Evolutionary conservation across 164 flowering plant genomes (phyloP), one percentile per base, ranked within the genome.

Genomic region (Magnolia officinalis): DNA sequence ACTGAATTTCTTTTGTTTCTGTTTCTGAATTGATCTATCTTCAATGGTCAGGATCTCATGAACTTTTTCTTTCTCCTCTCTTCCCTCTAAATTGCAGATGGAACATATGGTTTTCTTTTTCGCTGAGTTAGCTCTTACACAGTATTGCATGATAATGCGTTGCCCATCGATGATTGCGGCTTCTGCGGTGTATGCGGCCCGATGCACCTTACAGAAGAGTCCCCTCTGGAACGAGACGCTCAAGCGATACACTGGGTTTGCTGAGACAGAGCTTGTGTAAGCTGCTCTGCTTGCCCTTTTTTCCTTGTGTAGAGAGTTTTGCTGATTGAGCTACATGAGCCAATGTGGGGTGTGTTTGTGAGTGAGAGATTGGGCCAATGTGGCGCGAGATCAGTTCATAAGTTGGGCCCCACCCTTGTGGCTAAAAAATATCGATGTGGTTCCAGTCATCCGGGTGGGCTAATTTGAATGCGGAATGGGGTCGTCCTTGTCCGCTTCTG

Each of bases 151-250:
- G 29, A 51, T 83, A 4, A 79, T 76, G 63, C 89, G 80, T 80
- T 77, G 86, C 74, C 94, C 97, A 26, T 96, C 98, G 2, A 84
- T 92, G 95, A 76, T 94, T 11, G 93, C 98, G 24, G 99, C 99
- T 71, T 85, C 98, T 18, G 97, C 98, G 8, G 97, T 94, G 70
- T 94, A 90, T 75, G 97, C 90, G 0, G 98, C 99, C 4, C 84
- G 89, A 0, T 83, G 88, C 83, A 88, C 94, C 9, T 82, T 96
- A 2, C 81, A 80, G 81, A 84, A 80, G 78, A 80, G 11, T 18
- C 95, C 97, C 20, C 49, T 75, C 24, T 96, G 98, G 99, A 87
- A 74, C 9, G 90, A 89, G 18, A 92, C 98, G 0, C 91, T 96
- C 0, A 84, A 88, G 82, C 71, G 80, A n/a, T 92, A 96, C 77